phyloP scores from a whole-genome alignment of 1,284 basidiomycete genomes.

The Apiotrichum mycotoxinovorans region DNA sequence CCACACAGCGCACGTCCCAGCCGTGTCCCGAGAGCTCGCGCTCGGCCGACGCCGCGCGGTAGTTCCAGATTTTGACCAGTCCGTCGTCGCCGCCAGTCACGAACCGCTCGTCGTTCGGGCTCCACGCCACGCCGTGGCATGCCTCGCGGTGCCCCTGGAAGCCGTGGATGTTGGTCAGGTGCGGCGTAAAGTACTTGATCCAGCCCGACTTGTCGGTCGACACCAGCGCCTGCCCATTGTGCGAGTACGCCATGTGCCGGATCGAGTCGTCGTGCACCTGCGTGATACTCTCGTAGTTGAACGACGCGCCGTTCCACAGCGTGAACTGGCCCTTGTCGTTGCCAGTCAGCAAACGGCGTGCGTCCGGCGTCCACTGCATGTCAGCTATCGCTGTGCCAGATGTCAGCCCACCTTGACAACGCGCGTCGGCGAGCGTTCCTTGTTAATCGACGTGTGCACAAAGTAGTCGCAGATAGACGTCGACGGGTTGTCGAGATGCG shows the following conservation, averaged over 20 bases:
- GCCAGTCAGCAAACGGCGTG: conserved; percentile 84
- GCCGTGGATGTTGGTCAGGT: conserved; percentile 96
- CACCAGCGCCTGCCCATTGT: conserved; percentile 84
- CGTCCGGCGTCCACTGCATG: conserved; percentile 90
- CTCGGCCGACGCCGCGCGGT: conserved; percentile 85
- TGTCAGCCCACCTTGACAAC: conserved; percentile 72
- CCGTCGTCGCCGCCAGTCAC: conserved; percentile 94
- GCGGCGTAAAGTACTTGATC: conserved; percentile 98
- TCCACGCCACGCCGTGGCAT: conserved; percentile 84
- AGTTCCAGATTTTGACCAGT: conserved; percentile 90
- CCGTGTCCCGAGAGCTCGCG: conserved; percentile 82
- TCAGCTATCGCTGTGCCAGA: not conserved
- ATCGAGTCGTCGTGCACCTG: conserved; percentile 96
- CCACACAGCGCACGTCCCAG: conserved; percentile 97
- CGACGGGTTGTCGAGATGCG: conserved; percentile 80
- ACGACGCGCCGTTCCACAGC: conserved; percentile 96
- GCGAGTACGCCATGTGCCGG: conserved; percentile 82
- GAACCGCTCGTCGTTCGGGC: conserved; percentile 85
- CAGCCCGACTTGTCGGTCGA: conserved; percentile 89
- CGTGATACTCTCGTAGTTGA: conserved; percentile 98
- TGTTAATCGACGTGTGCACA: conserved; percentile 97
- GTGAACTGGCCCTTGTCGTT: conserved; percentile 98
- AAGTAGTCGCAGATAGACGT: conserved; percentile 93
- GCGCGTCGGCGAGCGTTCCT: conserved; percentile 94
- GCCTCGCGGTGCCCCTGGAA: conserved; percentile 87